Evolutionary conservation across 2,329 filamentous ascomycete species (phyloP).

Genomic region (Acrodontium crateriforme): DNA sequence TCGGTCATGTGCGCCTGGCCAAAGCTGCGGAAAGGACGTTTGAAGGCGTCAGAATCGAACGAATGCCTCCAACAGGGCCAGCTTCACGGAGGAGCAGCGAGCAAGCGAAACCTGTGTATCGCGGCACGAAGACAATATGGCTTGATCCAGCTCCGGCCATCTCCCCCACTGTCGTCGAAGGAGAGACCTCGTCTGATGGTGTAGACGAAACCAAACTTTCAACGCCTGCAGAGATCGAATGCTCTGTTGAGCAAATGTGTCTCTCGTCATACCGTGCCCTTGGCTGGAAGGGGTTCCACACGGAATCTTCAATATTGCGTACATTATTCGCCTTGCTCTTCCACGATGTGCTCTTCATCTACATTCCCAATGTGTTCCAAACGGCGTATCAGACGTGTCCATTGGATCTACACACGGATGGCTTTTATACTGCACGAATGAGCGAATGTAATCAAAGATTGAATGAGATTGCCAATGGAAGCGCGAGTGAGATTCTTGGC

Average conservation of each 20-base stretch:
- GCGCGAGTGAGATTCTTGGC: constrained; percentile 51
- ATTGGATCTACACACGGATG: constrained; percentile 81
- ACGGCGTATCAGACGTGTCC: constrained; percentile 91
- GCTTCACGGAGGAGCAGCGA: constrained; percentile 17
- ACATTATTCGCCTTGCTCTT: constrained; percentile 77
- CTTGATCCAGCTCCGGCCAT: constrained; percentile 43
- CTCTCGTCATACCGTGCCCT: constrained; percentile 67
- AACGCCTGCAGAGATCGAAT: constrained; percentile 43
- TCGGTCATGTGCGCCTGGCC: constrained; percentile 66
- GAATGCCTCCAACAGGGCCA: constrained; percentile 6
- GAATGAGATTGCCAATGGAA: constrained; percentile 75
- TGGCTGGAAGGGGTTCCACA: constrained; percentile 91
- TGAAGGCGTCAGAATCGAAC: constrained; percentile 59
- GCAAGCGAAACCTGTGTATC: constrained; percentile 25
- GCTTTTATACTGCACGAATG: constrained; percentile 74
- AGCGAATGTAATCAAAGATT: constrained; percentile 81
- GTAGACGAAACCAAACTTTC: constrained; percentile 4
- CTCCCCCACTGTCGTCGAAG: constrained; percentile 2
- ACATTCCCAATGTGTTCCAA: constrained; percentile 93
- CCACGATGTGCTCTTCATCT: constrained; percentile 83
- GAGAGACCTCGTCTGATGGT: background rate
- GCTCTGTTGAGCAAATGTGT: constrained; percentile 88
- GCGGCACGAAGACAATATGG: constrained; percentile 70
- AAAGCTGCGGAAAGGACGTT: constrained; percentile 64
- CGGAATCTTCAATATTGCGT: constrained; percentile 81